Base-by-base conservation (phyloP, 1,284 basidiomycete species). In the Naganishia liquefaciens region DNA sequence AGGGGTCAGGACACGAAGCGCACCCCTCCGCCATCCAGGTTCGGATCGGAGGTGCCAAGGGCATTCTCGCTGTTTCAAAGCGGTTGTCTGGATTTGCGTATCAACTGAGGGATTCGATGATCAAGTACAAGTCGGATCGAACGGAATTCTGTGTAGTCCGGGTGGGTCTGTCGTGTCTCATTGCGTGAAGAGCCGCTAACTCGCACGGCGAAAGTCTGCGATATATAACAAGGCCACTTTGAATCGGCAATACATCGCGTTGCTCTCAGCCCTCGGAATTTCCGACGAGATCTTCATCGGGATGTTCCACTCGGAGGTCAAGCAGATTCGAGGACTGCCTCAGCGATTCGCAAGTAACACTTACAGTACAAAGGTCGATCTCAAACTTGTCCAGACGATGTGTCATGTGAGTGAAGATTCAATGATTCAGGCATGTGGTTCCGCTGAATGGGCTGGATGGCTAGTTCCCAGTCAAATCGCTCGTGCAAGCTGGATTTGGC, bases 161-260 rank as follows among this genome's bases (percentile, higher is more conserved):
- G 37, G 76, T 77, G 42, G 63, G 74, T 70, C 15, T 13, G 23
- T 39, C 33, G 33, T 37, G 9, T 13, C 33, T 37, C 33, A 37
- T 37, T 37, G 9, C 33, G 33, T 9, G 33, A 33, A 1, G 33
- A 7, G 33, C 33, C 2, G 33, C 33, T 37, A 9, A 37, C 33
- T 37, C 10, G 33, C 9, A 37, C 33, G 33, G 0, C 10, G 9
- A 37, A 33, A 79, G 77, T 68, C 76, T n/a, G 73, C 79, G 2
- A 74, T 75, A 33, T 77, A 76, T 63, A 75, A 77, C 57, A 68
- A 69, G 2, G 79, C 76, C 5, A 78, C 77, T 65, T 68, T 80
- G 15, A 80, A 79, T 62, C 69, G 79, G 15, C 78, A 80, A 63
- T 79, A 78, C 66, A 78, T 79, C 70, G 75, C 76, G 46, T 75